Evolutionary conservation across 805 yeast genomes (phyloP).

Genomic region (Millerozyma acaciae): DNA sequence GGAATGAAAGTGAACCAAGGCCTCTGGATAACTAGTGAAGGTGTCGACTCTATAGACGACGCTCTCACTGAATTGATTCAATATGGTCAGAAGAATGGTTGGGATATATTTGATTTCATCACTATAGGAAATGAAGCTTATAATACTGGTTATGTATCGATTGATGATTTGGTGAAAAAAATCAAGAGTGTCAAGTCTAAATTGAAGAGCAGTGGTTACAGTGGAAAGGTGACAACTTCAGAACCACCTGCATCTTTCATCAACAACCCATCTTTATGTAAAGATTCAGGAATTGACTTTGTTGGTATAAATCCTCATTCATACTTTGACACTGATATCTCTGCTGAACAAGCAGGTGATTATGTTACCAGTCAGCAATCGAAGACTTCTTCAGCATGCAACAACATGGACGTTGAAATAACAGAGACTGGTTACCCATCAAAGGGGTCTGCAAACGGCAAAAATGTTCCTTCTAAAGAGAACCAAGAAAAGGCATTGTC

Average conservation of each 20-base stretch:
- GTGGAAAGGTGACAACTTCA: constrained; percentile 74
- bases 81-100: constrained; percentile 47
- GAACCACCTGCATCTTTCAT: constrained; percentile 83
- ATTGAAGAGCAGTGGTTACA: constrained; percentile 67
- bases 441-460: constrained; percentile 66
- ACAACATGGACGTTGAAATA: constrained; percentile 50
- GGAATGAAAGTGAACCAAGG: constrained; percentile 84
- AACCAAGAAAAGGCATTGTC: constrained; percentile 72
- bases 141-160: constrained; percentile 56
- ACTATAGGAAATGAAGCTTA: constrained; percentile 91
- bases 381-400: constrained; percentile 54
- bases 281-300: constrained; percentile 65
- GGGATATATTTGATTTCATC: constrained; percentile 73
- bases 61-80: constrained; percentile 51
- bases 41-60: constrained; percentile 66
- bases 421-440: constrained; percentile 93
- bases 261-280: constrained; percentile 64
- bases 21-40: constrained; percentile 66
- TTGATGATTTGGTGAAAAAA: constrained; percentile 58
- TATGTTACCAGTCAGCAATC: constrained; percentile 63
- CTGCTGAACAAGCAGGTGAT: constrained; percentile 66
- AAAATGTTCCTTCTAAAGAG: constrained; percentile 61
- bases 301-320: constrained; percentile 87
- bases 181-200: constrained; percentile 58
- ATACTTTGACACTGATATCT: constrained; percentile 62